Base-by-base conservation (phyloP, 2,329 filamentous ascomycete species). In the Alternaria novae-zelandiae region DNA sequence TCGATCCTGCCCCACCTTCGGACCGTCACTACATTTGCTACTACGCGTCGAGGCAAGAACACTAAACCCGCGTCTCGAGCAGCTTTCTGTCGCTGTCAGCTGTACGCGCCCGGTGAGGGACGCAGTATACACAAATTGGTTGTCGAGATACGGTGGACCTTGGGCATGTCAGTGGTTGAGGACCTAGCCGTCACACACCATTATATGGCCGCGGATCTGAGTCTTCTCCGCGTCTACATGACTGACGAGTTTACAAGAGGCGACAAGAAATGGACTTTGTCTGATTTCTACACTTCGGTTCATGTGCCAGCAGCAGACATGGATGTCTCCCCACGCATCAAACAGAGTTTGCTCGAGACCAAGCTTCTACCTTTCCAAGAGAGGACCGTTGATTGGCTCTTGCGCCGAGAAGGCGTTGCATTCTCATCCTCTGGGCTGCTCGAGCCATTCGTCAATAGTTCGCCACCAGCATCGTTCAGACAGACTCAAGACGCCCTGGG, bases 291-390 rank as follows among this genome's bases (percentile, higher is more conserved):
- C 71, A 86, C 91, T 56, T 87, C 88, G 15, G 89, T 91, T 2
- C 86, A 89, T 71, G 85, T 89, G 2, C 89, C 91, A 1, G 25
- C 81, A 85, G 54, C 80, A 80, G 47, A 84, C 17, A 13, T 70
- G 8, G 53, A 73, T 8, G 64, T 78, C 3, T 74, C 79, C 9
- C 67, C 70, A 2, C 69, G 72, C 7, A 76, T 81, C 11, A 69
- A 74, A n/a, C 64, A 73, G 6, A 68, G 68, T 17, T 44, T 76
- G 21, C 36, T 70, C 2, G 72, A 76, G 2, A 78, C 88, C 1
- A 81, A 79, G 0, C 79, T 94, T 0, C 94, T 89, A 73, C 91
- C 90, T 0, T 94, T 93, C 63, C 92, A 94, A 76, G 87, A 87
- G 59, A 83, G 90, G 63, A 87, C 90, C 2, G 83, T 94, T 3